Conservation (phyloP, 2,329 filamentous ascomycete species). For the Claviceps paspali region DNA sequence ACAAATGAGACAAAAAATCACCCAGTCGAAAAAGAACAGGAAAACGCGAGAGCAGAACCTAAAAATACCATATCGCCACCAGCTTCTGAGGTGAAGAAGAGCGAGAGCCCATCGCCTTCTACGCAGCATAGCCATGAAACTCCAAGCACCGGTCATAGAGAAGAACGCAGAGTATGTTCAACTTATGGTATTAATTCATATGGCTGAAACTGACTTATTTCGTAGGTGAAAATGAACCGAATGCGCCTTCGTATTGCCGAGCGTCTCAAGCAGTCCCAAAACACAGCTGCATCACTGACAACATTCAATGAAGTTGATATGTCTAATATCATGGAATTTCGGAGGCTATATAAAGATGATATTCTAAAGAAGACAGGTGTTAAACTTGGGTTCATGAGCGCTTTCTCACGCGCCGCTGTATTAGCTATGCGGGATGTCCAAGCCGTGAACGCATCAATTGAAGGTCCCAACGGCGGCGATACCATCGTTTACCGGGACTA, state of each 20-base stretch:
- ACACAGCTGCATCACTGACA: constrained; percentile 90
- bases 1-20: constrained; percentile 14
- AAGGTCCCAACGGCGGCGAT: constrained; percentile 86
- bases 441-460: constrained; percentile 89
- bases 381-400: constrained; percentile 99
- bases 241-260: constrained; percentile 97
- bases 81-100: constrained; percentile 13
- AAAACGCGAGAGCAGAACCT: constrained; percentile 19
- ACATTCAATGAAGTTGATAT: constrained; percentile 99
- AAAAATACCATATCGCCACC: constrained; percentile 17
- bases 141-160: constrained; percentile 48
- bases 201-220: neutral
- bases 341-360: constrained; percentile 94
- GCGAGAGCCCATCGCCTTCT: constrained; percentile 10
- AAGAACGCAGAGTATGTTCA: constrained; percentile 66
- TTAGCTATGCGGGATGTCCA: constrained; percentile 93
- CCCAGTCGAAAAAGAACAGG: constrained; percentile 11
- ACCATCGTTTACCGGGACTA: constrained; percentile 98
- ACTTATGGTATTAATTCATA: too few species aligned
- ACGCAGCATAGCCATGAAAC: constrained; percentile 5
- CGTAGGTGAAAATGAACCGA: constrained; percentile 96
- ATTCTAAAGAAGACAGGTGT: constrained; percentile 90
- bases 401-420: constrained; percentile 79
- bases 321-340: constrained; percentile 93
- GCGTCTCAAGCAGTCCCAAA: constrained; percentile 97